phyloP scores from a whole-genome alignment of 306 rosid species.

The Prunus davidiana region DNA sequence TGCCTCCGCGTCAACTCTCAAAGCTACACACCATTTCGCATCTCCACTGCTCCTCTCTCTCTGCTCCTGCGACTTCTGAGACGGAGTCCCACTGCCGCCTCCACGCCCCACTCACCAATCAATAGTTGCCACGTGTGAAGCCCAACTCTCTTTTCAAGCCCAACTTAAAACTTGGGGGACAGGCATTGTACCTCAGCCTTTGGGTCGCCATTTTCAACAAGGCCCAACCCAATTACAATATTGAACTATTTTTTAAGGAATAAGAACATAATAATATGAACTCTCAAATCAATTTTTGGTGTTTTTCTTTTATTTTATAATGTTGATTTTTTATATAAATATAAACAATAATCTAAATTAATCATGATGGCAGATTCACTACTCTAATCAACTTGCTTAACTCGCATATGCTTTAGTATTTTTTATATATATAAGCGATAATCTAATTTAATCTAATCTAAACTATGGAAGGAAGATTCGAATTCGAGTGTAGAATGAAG shows the following conservation, averaged over 20 bases:
- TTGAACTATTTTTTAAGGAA: not conserved
- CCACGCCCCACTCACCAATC: conserved; percentile 36
- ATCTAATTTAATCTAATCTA: too few relatives aligned
- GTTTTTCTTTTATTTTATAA: too few relatives aligned
- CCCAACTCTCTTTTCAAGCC: not conserved
- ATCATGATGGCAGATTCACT: too few relatives aligned
- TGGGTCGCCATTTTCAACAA: not conserved
- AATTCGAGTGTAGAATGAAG: rapidly evolving
- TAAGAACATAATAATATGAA: too few relatives aligned
- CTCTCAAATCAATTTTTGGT: too few relatives aligned
- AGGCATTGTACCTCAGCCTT: too few relatives aligned
- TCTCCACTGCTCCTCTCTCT: not conserved
- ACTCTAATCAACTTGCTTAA: too few relatives aligned
- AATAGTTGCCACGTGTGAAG: conserved; percentile 16
- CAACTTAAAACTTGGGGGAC: too few relatives aligned
- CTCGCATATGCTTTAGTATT: too few relatives aligned
- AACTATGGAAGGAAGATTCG: rapidly evolving
- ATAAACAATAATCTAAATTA: too few relatives aligned
- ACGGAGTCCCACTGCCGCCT: not conserved
- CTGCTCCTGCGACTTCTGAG: not conserved
- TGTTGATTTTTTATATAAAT: too few relatives aligned
- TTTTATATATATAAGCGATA: too few relatives aligned
- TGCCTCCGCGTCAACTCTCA: not conserved
- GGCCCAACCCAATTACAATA: not conserved
- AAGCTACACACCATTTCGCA: not conserved